A percentile compares a stretch with the other conserved stretches of the same genome.
These are phyloP conservation scores for Candida jianshihensis DNA, from an alignment of 805 yeast genomes.

Conservation along the genomic window DNA sequence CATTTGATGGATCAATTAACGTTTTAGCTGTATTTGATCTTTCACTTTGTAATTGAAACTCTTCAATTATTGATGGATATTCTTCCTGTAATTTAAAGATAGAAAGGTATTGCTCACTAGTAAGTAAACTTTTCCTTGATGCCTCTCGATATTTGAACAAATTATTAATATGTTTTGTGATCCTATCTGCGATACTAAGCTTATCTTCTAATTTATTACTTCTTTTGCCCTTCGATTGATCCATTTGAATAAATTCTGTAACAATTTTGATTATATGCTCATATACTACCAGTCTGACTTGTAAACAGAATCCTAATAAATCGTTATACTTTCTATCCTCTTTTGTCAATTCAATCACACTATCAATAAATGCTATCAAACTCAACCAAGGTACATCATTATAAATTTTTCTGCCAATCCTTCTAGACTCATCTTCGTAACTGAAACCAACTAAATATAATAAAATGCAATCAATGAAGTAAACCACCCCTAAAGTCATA, in stretches of 20 bases:
- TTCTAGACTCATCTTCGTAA: constrained; percentile 15
- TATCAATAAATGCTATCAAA: constrained; percentile 10
- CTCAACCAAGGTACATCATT: constrained; percentile 15
- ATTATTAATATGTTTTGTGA: constrained; percentile 4
- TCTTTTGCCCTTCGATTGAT: constrained; percentile 3
- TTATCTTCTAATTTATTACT: neutral
- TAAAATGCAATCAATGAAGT: constrained; percentile 15
- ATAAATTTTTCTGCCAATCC: constrained; percentile 7
- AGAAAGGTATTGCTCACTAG: constrained; percentile 7
- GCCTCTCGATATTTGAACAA: constrained; percentile 6
- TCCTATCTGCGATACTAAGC: neutral
- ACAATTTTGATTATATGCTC: constrained; percentile 11
- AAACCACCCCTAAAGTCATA: constrained; percentile 4
- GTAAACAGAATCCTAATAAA: constrained; percentile 11
- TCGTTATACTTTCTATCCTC: constrained; percentile 3
- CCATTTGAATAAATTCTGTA: constrained; percentile 7
- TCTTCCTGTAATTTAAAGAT: constrained; percentile 7
- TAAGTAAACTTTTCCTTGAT: constrained; percentile 4
- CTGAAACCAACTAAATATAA: constrained; percentile 17
- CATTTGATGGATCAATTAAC: constrained; percentile 1
- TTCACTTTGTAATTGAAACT: neutral
- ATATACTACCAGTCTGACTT: constrained; percentile 11
- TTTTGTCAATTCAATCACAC: constrained; percentile 3
- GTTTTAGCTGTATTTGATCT: neutral
- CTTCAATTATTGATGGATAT: constrained; percentile 8